Base-by-base conservation (phyloP, 75 land plant species). In the Pinus taeda region DNA sequence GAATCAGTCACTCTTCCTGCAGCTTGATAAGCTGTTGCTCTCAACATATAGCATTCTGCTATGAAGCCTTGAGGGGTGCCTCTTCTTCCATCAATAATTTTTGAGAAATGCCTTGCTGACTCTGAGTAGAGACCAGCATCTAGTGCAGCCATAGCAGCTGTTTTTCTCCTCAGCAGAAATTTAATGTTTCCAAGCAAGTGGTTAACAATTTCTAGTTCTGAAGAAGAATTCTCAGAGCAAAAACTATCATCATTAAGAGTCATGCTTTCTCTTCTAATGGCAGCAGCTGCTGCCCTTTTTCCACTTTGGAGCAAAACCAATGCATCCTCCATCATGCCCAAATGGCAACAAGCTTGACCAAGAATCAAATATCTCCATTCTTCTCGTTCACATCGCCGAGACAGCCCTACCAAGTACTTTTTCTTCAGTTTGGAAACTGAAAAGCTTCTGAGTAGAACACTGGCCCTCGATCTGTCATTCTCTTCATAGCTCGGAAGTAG, bases 261-360 rank as follows among this genome's bases (percentile, higher is more conserved):
- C 22, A 74, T 78, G 84, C 93, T 89, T 66, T 83, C 81, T 15
- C 86, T 88, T 56, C 95, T 87, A 70, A 83, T 81, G 60, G 85
- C 93, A 30, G 91, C 93, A 66, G 81, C 71, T 30, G 91, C 86
- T 37, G 87, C 83, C 66, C 91, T 88, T 71, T 91, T 91, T 2
- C 87, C 91, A 67, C 89, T 89, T 78, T 93, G 95, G 64, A 93
- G 89, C 59, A 93, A 88, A 12, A 83, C 86, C 90, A 93, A 71
- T 29, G 93, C 91, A 71, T 93, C 95, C 80, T 93, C 95, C 89
- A 93, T 83, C 71, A 93, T 66, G 12, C 95, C 95, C 42, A 93
- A 78, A 42, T 93, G 95, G 76, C 81, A 86, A 58, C 93, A 91
- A 4, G 95, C 95, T 76, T 93, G 86, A 11, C 93, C 93, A 12